Evolutionary conservation across 2,329 filamentous ascomycete genomes (phyloP).

Genomic region (Bretziella fagacearum): DNA sequence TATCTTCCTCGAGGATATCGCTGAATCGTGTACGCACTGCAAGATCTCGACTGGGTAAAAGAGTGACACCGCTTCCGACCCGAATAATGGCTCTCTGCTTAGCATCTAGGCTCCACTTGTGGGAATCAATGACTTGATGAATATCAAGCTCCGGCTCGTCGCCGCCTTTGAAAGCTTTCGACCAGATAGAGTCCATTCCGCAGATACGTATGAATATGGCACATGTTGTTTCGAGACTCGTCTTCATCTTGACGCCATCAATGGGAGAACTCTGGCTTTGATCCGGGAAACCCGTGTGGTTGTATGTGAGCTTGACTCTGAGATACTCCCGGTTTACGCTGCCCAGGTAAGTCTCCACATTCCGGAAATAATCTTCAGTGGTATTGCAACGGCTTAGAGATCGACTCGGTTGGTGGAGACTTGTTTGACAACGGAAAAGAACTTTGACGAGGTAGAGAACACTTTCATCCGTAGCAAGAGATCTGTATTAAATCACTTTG

Average conservation of each 20-base stretch:
- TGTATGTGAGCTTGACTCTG: conserved; percentile 34
- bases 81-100: too few species aligned
- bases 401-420: background rate
- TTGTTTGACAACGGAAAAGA: conserved; percentile 6
- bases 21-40: too few species aligned
- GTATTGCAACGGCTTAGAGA: conserved; percentile 5
- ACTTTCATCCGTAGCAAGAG: conserved; percentile 27
- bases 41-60: too few species aligned
- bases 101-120: too few species aligned
- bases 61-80: too few species aligned
- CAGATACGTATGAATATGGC: conserved; percentile 34
- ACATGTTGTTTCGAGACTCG: conserved; percentile 34
- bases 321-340: conserved; percentile 32
- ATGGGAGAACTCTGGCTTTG: conserved; percentile 4
- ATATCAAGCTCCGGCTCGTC: conserved; percentile 27
- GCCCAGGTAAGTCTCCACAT: conserved; percentile 40
- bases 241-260: conserved; percentile 19
- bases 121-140: conserved; percentile 10
- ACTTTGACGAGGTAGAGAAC: conserved; percentile 34
- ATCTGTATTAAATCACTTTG: conserved; percentile 20
- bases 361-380: conserved; percentile 40
- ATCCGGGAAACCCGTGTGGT: conserved; percentile 36
- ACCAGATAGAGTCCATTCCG: conserved; percentile 34
- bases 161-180: conserved; percentile 15
- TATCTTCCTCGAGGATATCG: too few species aligned